These are phyloP conservation scores for Jatropha multifida DNA, from an alignment of 441 rosid genomes.

Conservation along the genomic window DNA sequence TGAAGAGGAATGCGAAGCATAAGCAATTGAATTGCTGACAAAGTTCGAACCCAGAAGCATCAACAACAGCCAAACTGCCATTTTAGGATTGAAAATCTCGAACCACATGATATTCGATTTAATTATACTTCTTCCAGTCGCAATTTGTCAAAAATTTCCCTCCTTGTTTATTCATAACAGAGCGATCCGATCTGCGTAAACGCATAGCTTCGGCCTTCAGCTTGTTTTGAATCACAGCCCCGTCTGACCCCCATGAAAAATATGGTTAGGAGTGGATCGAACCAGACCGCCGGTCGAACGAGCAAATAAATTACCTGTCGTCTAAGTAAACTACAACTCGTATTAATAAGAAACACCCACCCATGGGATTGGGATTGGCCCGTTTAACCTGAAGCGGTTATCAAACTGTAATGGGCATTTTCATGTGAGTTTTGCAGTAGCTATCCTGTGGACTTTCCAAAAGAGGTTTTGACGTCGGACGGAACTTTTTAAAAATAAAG, in stretches of 20 bases:
- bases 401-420: too few species aligned
- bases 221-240: too few species aligned
- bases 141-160: not conserved
- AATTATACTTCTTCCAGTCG: not conserved
- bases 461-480: too few species aligned
- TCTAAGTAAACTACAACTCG: not conserved
- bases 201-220: too few species aligned
- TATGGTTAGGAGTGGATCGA: not conserved
- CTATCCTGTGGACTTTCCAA: too few species aligned
- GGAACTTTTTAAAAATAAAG: too few species aligned
- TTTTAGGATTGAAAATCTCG: slow-evolving; percentile 27
- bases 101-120: slow-evolving; percentile 12
- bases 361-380: too few species aligned
- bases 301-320: not conserved
- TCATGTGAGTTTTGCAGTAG: too few species aligned
- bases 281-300: not conserved
- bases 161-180: not conserved
- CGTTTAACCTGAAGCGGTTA: too few species aligned
- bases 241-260: too few species aligned
- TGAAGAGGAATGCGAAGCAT: slow-evolving; percentile 35
- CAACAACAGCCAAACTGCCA: slow-evolving; percentile 33
- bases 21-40: slow-evolving; percentile 35
- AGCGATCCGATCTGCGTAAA: too few species aligned
- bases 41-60: slow-evolving; percentile 26
- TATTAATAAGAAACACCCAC: not conserved